These are phyloP conservation scores for Salpingoeca rosetta DNA, from an alignment of 78 protist genomes.

Conservation along the genomic window DNA sequence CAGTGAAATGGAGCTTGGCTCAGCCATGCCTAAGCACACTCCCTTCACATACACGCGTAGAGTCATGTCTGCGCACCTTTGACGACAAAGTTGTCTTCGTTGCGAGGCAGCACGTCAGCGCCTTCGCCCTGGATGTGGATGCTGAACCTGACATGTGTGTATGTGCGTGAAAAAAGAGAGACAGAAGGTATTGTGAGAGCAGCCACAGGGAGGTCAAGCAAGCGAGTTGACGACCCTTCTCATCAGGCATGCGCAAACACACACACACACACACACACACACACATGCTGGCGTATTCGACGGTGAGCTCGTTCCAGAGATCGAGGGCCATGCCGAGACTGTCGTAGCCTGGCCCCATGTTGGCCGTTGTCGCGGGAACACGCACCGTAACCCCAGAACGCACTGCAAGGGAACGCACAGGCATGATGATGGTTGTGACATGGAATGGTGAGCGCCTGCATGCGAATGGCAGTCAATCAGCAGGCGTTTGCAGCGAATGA, in stretches of 20 bases:
- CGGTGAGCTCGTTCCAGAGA: slow-evolving; percentile 33
- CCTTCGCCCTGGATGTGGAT: slow-evolving; percentile 24
- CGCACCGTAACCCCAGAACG: slow-evolving; percentile 21
- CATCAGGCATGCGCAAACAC: no score
- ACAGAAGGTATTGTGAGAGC: neutral
- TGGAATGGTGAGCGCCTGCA: neutral
- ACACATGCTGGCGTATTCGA: slow-evolving; percentile 13
- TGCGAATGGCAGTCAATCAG: neutral
- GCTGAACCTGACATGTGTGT: neutral
- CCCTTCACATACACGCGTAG: no score
- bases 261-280: no score
- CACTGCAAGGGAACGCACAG: neutral
- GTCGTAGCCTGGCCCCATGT: slow-evolving; percentile 60
- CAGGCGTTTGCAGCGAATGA: neutral
- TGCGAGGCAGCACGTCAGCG: neutral
- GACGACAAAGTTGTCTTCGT: slow-evolving; percentile 17
- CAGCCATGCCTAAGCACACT: no score
- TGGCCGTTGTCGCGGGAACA: slow-evolving; percentile 62
- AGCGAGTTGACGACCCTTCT: no score
- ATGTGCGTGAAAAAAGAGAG: neutral
- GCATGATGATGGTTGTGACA: neutral
- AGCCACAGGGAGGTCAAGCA: no score
- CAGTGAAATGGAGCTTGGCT: no score
- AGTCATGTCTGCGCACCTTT: no score
- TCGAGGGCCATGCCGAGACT: slow-evolving; percentile 37